These are phyloP conservation scores for Colletotrichum higginsianum DNA, from an alignment of 2,329 filamentous ascomycete genomes.

Conservation along the genomic window DNA sequence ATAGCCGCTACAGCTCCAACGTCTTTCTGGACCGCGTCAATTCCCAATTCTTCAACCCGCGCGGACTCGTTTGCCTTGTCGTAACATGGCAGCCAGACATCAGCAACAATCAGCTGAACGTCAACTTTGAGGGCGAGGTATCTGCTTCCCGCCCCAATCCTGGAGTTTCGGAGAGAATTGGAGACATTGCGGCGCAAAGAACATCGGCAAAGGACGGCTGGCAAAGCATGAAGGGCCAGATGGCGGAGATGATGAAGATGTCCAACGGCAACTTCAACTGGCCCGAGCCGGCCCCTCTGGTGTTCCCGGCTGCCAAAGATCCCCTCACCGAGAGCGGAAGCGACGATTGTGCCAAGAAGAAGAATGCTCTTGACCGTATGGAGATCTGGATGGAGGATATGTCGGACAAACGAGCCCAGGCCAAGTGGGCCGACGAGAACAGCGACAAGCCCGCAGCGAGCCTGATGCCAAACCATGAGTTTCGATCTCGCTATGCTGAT, in stretches of 20 bases:
- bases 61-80: constrained; percentile 65
- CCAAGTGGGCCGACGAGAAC: constrained; percentile 44
- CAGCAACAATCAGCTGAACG: constrained; percentile 42
- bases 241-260: constrained; percentile 30
- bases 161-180: neutral
- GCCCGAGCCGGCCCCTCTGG: constrained; percentile 62
- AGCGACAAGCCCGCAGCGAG: constrained; percentile 41
- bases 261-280: constrained; percentile 57
- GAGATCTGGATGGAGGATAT: constrained; percentile 45
- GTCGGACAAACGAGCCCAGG: constrained; percentile 44
- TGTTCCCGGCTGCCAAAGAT: constrained; percentile 55
- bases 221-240: constrained; percentile 2
- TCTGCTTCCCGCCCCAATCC: rapidly evolving
- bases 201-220: neutral
- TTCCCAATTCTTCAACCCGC: constrained; percentile 69
- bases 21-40: constrained; percentile 70
- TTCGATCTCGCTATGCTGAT: constrained; percentile 48
- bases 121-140: constrained; percentile 50
- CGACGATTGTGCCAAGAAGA: constrained; percentile 41
- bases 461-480: constrained; percentile 45
- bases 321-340: constrained; percentile 8
- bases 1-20: constrained; percentile 62
- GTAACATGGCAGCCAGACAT: constrained; percentile 66
- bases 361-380: constrained; percentile 42
- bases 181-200: neutral